Percentiles rank a stretch among this genome's conserved stretches.
These are phyloP conservation scores for Cordyceps cicadae DNA, from an alignment of 2,329 filamentous ascomycete genomes.

Conservation along the genomic window DNA sequence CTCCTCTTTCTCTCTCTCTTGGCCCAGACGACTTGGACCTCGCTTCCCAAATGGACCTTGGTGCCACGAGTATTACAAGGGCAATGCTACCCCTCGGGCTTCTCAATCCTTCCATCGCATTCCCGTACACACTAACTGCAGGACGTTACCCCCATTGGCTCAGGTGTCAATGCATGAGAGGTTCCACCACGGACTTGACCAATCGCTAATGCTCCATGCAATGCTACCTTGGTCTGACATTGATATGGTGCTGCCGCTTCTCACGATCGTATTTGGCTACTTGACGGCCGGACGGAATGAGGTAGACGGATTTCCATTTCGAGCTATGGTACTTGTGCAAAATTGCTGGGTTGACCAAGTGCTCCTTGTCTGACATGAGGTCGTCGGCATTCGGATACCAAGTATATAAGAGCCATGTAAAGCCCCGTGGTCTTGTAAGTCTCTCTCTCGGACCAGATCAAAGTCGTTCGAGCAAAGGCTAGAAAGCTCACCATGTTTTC, in stretches of 20 bases:
- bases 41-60: background rate
- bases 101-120: background rate
- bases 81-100: background rate
- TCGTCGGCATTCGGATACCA: background rate
- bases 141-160: background rate
- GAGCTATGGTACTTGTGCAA: background rate
- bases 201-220: conserved; percentile 10
- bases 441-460: background rate
- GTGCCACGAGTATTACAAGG: background rate
- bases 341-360: background rate
- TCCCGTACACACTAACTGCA: background rate
- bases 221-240: conserved; percentile 10
- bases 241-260: background rate
- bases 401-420: conserved; percentile 6
- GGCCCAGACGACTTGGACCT: background rate
- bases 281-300: background rate
- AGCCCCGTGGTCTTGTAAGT: background rate
- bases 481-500: conserved; percentile 7
- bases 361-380: background rate
- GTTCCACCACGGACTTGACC: background rate
- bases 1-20: background rate
- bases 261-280: background rate
- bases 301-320: background rate
- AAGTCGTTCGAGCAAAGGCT: background rate
- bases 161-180: background rate